These are phyloP conservation scores for Tubosaeta brunneosetosa DNA, from an alignment of 768 basidiomycete species.

Conservation along the genomic window DNA sequence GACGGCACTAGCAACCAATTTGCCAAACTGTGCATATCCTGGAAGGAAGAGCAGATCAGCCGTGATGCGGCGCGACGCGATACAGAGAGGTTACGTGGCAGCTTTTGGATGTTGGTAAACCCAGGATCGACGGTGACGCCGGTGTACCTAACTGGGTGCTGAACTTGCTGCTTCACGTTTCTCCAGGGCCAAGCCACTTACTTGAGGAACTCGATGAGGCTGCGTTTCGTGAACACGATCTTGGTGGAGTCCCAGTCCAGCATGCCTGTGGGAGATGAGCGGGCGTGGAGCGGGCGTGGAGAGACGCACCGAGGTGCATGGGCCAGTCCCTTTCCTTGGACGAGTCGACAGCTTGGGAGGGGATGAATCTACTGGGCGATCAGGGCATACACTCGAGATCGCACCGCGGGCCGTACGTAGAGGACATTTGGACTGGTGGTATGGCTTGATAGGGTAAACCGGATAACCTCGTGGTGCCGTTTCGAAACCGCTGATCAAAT, in stretches of 20 bases:
- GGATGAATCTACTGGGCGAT: slow-evolving; percentile 47
- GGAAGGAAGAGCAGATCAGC: background rate
- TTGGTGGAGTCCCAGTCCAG: slow-evolving; percentile 75
- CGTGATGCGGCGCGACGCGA: background rate
- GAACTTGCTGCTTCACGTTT: slow-evolving; percentile 17
- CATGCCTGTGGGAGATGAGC: slow-evolving; percentile 45
- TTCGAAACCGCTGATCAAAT: background rate
- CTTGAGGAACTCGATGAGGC: slow-evolving; percentile 75
- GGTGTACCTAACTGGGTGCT: slow-evolving; percentile 49
- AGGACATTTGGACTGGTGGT: slow-evolving; percentile 14
- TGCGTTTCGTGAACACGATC: slow-evolving; percentile 77
- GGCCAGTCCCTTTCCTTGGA: slow-evolving; percentile 73
- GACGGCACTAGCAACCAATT: slow-evolving; percentile 24
- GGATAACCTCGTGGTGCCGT: background rate
- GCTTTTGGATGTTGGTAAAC: slow-evolving; percentile 66
- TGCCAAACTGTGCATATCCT: slow-evolving; percentile 75
- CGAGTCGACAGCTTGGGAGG: slow-evolving; percentile 50
- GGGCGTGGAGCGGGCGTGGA: background rate
- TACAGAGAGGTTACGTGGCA: slow-evolving; percentile 49
- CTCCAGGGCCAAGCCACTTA: slow-evolving; percentile 29
- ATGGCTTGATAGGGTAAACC: background rate
- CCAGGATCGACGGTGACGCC: slow-evolving; percentile 75
- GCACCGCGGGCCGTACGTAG: slow-evolving; percentile 17
- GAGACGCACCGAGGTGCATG: slow-evolving; percentile 51
- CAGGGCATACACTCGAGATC: background rate